phyloP scores from a whole-genome alignment of 495 filamentous ascomycete species.

The Penicillium longicatenatum region DNA sequence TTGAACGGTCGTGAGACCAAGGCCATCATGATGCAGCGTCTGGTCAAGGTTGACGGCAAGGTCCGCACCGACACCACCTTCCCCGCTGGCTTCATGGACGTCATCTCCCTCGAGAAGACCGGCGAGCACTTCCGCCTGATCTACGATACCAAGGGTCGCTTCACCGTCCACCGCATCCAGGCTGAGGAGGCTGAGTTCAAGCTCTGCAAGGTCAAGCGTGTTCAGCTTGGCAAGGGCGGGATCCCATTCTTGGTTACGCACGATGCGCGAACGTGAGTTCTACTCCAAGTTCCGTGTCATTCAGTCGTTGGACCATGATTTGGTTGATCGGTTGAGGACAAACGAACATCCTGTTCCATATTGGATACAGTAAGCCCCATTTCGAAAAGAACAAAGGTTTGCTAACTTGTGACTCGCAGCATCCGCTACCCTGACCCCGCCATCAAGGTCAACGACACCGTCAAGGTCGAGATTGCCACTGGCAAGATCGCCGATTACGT shows the following conservation, averaged over 20 bases:
- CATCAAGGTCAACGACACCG: conserved; percentile 99
- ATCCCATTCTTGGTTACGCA: conserved; percentile 99
- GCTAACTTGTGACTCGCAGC: conserved; percentile 55
- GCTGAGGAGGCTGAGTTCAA: conserved; percentile 98
- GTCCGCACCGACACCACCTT: conserved; percentile 98
- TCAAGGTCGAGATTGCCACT: conserved; percentile 95
- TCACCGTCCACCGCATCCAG: conserved; percentile 99
- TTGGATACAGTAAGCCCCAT: conserved; percentile 40
- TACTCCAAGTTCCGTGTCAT: conserved; percentile 76
- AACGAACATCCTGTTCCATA: conserved; percentile 33
- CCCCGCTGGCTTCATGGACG: conserved; percentile 99
- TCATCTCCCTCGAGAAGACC: conserved; percentile 99
- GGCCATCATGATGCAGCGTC: conserved; percentile 98
- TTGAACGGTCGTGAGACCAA: conserved; percentile 97
- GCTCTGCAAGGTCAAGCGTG: conserved; percentile 98
- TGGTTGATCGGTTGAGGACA: conserved; percentile 69
- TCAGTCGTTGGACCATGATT: conserved; percentile 99
- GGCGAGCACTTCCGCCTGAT: conserved; percentile 99
- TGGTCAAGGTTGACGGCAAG: conserved; percentile 99
- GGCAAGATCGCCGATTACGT: conserved; percentile 97
- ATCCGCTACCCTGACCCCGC: conserved; percentile 98
- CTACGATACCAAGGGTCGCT: conserved; percentile 99
- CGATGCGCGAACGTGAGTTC: conserved; percentile 99
- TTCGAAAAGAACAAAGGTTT: conserved; percentile 28
- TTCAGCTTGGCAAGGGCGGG: conserved; percentile 97